Conservation (phyloP, 177 flowering plant species). For the Vitis hybrid region DNA sequence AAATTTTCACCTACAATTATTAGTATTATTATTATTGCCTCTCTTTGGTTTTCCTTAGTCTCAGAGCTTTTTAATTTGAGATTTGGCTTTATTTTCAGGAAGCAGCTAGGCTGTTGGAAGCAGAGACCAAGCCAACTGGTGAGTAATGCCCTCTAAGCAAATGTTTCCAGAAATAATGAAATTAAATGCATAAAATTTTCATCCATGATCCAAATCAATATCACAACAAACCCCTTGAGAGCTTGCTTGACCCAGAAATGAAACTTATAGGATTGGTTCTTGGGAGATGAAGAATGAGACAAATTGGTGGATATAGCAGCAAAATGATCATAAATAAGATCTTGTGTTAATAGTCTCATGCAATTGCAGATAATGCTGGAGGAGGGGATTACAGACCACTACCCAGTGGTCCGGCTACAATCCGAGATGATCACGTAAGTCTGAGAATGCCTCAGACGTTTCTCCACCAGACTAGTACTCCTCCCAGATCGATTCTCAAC, state of each 20-base stretch:
- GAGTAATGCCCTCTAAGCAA: constrained; percentile 15
- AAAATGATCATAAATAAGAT: neutral
- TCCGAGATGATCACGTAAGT: constrained; percentile 39
- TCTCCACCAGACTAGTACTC: neutral
- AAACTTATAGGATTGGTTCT: no score
- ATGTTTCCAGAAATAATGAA: neutral
- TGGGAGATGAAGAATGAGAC: neutral
- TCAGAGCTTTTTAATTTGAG: constrained; percentile 8
- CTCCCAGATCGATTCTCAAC: neutral
- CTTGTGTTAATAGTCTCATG: neutral
- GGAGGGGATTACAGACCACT: constrained; percentile 40
- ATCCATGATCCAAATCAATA: neutral
- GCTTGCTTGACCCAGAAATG: neutral
- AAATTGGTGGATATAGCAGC: no score
- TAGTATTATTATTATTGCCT: neutral
- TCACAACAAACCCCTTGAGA: no score
- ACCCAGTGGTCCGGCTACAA: constrained; percentile 37
- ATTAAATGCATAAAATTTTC: neutral
- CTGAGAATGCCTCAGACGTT: neutral
- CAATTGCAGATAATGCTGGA: constrained; percentile 32
- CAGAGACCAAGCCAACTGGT: constrained; percentile 37
- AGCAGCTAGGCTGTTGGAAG: constrained; percentile 43
- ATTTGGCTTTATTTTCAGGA: constrained; percentile 44
- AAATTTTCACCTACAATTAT: neutral
- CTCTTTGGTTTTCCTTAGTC: neutral